Evolutionary conservation across 2,329 filamentous ascomycete genomes (phyloP), one percentile per base, ranked within the genome.

Genomic region (Orbilia blumenaviensis): DNA sequence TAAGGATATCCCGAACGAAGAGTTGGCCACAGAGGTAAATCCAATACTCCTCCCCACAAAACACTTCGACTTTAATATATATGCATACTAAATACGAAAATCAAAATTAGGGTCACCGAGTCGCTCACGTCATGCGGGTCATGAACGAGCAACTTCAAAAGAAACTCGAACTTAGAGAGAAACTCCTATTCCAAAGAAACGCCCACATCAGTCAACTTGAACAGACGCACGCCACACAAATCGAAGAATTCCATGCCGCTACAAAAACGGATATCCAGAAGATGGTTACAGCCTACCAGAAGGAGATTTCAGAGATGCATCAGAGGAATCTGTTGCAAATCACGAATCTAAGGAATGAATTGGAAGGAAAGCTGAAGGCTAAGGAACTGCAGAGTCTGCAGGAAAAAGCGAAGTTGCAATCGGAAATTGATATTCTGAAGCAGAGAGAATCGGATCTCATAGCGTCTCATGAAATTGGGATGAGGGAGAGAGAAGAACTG

Each of bases 121-220:
- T 76, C 56, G 72, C 72, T 6, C 72, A 76, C 25, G 72, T 76
- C 64, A 76, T 76, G 72, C 72, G 72, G 72, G 72, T 68, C 72
- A 76, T 76, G 72, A 76, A 76, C 50, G 72, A 76, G 36, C 72
- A 76, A 54, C 52, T 76, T 16, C 72, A 76, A 42, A 76, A 76
- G 72, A 76, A 76, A 66, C 72, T 76, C 29, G 72, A 76, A 61
- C 72, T 76, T 7, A 58, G 72, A 46, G 72, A 76, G 42, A 68
- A 69, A 38, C 72, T 76, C 8, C 38, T 76, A 38, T 76, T 76
- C 60, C 64, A 76, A 48, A 58, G 72, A 52, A 76, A 76, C 58
- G 58, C 72, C 7, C 72, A 76, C 50, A 76, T 76, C 38, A 76
- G 72, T 50, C 72, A 76, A 61, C 64, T 76, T n/a, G 72, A 76